phyloP scores from a whole-genome alignment of 1,139 yeast genomes.

The Saccharomyces hybrid region DNA sequence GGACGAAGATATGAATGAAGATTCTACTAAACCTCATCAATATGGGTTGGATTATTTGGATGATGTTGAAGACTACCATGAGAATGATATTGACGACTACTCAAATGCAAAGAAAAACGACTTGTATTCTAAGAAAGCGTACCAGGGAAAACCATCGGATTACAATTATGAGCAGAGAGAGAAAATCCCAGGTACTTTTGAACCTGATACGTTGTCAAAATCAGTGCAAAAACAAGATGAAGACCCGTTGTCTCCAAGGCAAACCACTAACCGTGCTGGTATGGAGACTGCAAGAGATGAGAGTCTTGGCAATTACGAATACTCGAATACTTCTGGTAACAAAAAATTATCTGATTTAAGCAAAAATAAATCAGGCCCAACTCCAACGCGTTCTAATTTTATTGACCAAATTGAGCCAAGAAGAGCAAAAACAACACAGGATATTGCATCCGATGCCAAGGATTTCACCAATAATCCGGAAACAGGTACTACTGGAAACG shows the following conservation, averaged over 20 bases:
- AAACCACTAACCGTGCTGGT: not conserved
- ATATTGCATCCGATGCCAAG: not conserved
- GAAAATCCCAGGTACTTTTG: not conserved
- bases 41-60: not conserved
- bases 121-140: too few species aligned
- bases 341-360: not conserved
- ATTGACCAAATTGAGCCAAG: not conserved
- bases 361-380: not conserved
- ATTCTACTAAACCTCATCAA: not conserved
- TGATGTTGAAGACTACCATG: not conserved
- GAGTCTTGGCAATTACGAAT: not conserved
- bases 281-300: not conserved
- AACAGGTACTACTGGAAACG: not conserved
- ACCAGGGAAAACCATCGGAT: not conserved
- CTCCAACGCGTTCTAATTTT: not conserved
- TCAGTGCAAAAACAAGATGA: not conserved
- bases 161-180: not conserved
- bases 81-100: not conserved
- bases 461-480: not conserved
- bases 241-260: not conserved
- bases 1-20: not conserved
- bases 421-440: not conserved
- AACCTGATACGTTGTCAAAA: not conserved
- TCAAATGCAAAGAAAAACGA: not conserved
- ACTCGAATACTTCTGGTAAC: not conserved